Evolutionary conservation across 306 rosid species (phyloP).

Genomic region (Argentina anserina): DNA sequence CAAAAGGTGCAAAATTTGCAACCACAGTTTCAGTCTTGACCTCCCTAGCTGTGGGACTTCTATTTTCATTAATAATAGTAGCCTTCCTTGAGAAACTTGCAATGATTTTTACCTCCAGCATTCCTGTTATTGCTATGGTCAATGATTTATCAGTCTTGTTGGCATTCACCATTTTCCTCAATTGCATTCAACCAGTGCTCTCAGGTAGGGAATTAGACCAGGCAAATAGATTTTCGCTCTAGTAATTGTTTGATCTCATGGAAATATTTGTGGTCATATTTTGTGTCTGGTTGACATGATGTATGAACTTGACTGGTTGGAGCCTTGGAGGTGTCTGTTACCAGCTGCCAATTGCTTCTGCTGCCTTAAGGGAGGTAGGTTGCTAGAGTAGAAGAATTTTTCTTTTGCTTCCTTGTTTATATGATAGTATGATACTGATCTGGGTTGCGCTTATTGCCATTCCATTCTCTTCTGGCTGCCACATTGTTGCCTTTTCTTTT

Average conservation of each 20-base stretch:
- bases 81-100: slow-evolving; percentile 50
- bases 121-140: slow-evolving; percentile 42
- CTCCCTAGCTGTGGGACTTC: slow-evolving; percentile 47
- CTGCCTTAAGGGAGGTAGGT: neutral
- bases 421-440: too few species aligned
- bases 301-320: neutral
- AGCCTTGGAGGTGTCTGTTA: neutral
- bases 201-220: slow-evolving; percentile 35
- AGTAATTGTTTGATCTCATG: slow-evolving; percentile 4
- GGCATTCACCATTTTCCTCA: slow-evolving; percentile 59
- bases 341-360: neutral
- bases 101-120: slow-evolving; percentile 53
- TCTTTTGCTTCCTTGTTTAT: neutral
- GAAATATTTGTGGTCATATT: slow-evolving; percentile 5
- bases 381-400: neutral
- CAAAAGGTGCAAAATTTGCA: slow-evolving; percentile 65
- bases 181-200: slow-evolving; percentile 67
- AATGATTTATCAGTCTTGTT: slow-evolving; percentile 51
- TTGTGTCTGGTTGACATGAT: neutral
- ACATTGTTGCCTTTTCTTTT: neutral
- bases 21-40: slow-evolving; percentile 44
- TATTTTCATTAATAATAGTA: slow-evolving; percentile 45
- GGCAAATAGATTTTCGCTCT: neutral
- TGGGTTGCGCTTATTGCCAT: neutral
- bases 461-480: neutral